These are phyloP conservation scores for Fusarium lyarnte DNA, from an alignment of 2,329 filamentous ascomycete species.

Conservation along the genomic window DNA sequence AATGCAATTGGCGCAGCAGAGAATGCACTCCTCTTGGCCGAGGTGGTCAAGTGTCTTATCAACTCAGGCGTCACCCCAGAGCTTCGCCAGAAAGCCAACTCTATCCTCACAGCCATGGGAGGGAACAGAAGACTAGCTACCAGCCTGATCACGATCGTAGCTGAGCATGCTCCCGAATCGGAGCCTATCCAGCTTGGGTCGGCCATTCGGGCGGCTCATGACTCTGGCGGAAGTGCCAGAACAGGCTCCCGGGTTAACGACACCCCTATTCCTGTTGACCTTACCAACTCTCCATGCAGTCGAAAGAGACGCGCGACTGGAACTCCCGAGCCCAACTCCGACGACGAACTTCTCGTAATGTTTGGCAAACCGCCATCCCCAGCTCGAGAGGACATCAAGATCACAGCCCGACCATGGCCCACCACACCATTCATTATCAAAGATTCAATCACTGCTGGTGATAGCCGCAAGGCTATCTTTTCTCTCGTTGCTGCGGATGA, in stretches of 20 bases:
- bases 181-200: no score
- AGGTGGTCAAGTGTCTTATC: not conserved
- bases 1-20: not conserved
- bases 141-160: no score
- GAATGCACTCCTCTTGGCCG: not conserved
- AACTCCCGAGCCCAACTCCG: not conserved
- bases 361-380: not conserved
- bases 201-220: no score
- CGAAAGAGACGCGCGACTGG: not conserved
- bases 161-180: no score
- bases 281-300: no score
- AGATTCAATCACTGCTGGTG: not conserved
- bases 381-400: no score
- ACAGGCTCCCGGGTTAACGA: no score
- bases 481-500: not conserved
- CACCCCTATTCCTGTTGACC: no score
- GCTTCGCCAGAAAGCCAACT: rapidly evolving
- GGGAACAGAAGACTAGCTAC: no score
- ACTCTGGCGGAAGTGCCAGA: no score
- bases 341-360: not conserved
- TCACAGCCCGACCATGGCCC: not conserved
- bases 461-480: not conserved
- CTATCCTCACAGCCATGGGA: rapidly evolving
- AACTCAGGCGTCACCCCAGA: not conserved
- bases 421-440: not conserved